phyloP scores from a whole-genome alignment of 2,329 filamentous ascomycete genomes.

The Neocucurbitaria cava region DNA sequence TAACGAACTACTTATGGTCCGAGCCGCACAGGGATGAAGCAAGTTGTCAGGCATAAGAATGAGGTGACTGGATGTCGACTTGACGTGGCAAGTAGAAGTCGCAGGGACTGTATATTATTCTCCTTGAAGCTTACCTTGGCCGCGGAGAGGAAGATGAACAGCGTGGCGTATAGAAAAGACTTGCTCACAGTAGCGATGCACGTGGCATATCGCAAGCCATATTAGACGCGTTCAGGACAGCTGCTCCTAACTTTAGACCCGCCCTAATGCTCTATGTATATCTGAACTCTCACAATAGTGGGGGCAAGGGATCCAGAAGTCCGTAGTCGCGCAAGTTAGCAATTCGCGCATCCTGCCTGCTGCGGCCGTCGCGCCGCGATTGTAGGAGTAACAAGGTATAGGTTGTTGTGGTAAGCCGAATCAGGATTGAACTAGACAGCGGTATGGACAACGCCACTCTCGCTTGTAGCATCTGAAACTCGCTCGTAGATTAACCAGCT shows the following conservation, averaged over 20 bases:
- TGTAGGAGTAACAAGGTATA: conserved; percentile 1
- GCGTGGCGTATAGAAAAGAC: conserved; percentile 3
- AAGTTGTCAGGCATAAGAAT: conserved; percentile 13
- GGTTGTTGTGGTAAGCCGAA: not conserved
- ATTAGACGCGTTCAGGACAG: not conserved
- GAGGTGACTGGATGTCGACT: conserved; percentile 6
- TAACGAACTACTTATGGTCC: conserved; percentile 6
- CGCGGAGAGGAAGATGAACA: not conserved
- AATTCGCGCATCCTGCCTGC: conserved; percentile 5
- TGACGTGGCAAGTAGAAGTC: conserved; percentile 9
- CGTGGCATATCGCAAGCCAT: not conserved
- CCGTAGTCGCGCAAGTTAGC: not conserved
- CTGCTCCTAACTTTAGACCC: not conserved
- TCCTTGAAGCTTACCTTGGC: not conserved
- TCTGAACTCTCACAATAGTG: not conserved
- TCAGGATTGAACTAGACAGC: conserved; percentile 4
- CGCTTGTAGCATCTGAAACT: conserved; percentile 15
- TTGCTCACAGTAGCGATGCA: not conserved
- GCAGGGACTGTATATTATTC: not conserved
- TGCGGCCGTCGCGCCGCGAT: conserved; percentile 5
- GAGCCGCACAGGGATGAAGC: conserved; percentile 15
- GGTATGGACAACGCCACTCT: conserved; percentile 1
- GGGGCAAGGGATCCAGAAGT: not conserved
- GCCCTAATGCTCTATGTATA: not conserved
- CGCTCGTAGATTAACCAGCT: conserved; percentile 2